Conservation (phyloP, 148 eudicot genomes). For the Heliosperma pusillum region DNA sequence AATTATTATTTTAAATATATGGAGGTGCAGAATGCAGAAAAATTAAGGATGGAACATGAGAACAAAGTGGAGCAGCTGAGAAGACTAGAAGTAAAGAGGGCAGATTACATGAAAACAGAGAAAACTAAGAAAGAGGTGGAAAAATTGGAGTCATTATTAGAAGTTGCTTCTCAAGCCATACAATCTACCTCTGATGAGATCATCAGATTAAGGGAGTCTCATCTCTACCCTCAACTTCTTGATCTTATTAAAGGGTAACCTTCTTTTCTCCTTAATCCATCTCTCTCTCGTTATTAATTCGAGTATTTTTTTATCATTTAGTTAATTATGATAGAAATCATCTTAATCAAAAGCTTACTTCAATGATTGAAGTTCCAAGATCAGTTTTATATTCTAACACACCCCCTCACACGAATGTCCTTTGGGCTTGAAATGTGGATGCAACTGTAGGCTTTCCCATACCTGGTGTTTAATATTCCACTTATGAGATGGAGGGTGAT, state of each 20-base stretch:
- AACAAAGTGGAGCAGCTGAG: conserved; percentile 64
- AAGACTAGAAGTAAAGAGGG: conserved; percentile 77
- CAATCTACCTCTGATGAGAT: conserved; percentile 81
- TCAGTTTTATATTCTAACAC: too few relatives aligned
- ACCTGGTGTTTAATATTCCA: too few relatives aligned
- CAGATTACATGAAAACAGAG: conserved; percentile 76
- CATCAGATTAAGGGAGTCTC: conserved; percentile 71
- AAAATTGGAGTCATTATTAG: conserved; percentile 68
- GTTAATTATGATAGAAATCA: too few relatives aligned
- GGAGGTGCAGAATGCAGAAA: conserved; percentile 61
- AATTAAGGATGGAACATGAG: conserved; percentile 74
- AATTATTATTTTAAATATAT: not conserved
- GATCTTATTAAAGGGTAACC: conserved; percentile 80
- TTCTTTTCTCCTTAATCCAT: too few relatives aligned
- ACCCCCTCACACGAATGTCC: too few relatives aligned
- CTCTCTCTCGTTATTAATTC: too few relatives aligned
- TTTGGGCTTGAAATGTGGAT: too few relatives aligned
- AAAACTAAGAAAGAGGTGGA: conserved; percentile 91
- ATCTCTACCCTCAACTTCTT: conserved; percentile 93
- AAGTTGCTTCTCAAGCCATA: conserved; percentile 83
- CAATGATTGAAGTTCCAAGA: too few relatives aligned
- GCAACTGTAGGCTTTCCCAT: too few relatives aligned
- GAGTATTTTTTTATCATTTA: too few relatives aligned
- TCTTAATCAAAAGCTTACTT: too few relatives aligned
- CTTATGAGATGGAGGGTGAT: too few relatives aligned